phyloP scores from a whole-genome alignment of 1,284 basidiomycete species.

The Cryptococcus hybrid region DNA sequence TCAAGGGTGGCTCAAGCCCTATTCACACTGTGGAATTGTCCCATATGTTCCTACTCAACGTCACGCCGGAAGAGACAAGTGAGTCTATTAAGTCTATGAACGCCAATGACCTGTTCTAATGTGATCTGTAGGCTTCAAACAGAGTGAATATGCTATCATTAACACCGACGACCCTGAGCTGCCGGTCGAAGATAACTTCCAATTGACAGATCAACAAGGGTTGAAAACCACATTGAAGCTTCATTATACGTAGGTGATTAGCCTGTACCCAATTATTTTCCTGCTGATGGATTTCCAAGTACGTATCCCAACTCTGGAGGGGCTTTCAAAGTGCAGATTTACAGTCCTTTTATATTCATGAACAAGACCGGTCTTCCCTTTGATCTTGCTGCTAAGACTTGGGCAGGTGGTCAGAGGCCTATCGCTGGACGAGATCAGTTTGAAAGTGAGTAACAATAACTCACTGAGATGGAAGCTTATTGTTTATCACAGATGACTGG shows the following conservation, averaged over 20 bases:
- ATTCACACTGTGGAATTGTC: slow-evolving; percentile 93
- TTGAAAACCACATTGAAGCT: slow-evolving; percentile 78
- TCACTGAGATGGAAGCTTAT: not conserved
- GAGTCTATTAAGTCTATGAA: slow-evolving; percentile 20
- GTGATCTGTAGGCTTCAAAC: slow-evolving; percentile 54
- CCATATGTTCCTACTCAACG: slow-evolving; percentile 91
- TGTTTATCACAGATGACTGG: slow-evolving; percentile 54
- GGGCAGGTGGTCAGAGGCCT: slow-evolving; percentile 69
- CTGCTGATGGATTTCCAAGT: slow-evolving; percentile 47
- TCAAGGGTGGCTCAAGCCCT: slow-evolving; percentile 93
- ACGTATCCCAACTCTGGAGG: slow-evolving; percentile 90
- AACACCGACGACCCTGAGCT: slow-evolving; percentile 84
- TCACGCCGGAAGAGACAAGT: slow-evolving; percentile 88
- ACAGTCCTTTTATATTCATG: slow-evolving; percentile 85
- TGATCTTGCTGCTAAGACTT: slow-evolving; percentile 69
- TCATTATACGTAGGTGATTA: slow-evolving; percentile 73
- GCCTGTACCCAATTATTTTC: too few relatives aligned
- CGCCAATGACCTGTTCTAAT: not conserved
- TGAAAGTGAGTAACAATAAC: slow-evolving; percentile 24
- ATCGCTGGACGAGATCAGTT: slow-evolving; percentile 72
- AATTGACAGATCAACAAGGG: slow-evolving; percentile 71
- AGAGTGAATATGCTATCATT: slow-evolving; percentile 98
- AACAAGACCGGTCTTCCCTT: slow-evolving; percentile 94
- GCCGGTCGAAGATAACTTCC: slow-evolving; percentile 43
- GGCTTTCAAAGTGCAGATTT: slow-evolving; percentile 98